Base-by-base conservation (phyloP, 768 basidiomycete species). In the Amanita pallidorosea region DNA sequence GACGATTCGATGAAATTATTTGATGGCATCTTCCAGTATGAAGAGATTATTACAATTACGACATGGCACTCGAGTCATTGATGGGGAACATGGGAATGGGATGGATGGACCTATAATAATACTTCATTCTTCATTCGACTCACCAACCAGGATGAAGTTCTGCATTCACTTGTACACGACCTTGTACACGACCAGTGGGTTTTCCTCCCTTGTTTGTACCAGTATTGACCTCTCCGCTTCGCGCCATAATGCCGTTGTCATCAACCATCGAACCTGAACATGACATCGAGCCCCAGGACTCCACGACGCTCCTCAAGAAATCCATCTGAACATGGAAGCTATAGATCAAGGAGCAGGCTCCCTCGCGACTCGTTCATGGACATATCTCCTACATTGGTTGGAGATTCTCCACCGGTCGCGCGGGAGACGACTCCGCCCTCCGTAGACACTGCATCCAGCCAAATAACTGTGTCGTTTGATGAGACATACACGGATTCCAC, bases 321-420 rank as follows among this genome's bases (percentile, higher is more conserved):
- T n/a, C 1, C n/a, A 4, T 15, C 49, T 22, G 31, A 29, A 8
- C 27, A 29, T 9, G 27, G 8, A 31, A 31, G 2, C 11, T 31
- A 6, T 31, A 12, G 31, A 12, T 25, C 25, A 25, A 8, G 17
- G n/a, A 41, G 37, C 4, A n/a, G 2, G 13, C 49, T n/a, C 5
- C 18, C 38, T 13, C 40, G 38, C 27, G 15, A 17, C 23, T 48
- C 49, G 17, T 15, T 42, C 1, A 17, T 48, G n/a, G 36, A 48
- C 13, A 18, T 20, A 8, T 48, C 47, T 12, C 47, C 49, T 34
- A 50, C 49, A 12, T 41, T 51, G n/a, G 42, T 51, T 7, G 49
- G 34, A 15, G 49, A 51, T 33, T 44, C 49, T 17, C 33, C 49
- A 27, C 25, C 41, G 6, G 11, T 5, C 18, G 7, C 29, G 17